Base-by-base conservation (phyloP, 2,329 filamentous ascomycete genomes). In the Penicillium griseofulvum region DNA sequence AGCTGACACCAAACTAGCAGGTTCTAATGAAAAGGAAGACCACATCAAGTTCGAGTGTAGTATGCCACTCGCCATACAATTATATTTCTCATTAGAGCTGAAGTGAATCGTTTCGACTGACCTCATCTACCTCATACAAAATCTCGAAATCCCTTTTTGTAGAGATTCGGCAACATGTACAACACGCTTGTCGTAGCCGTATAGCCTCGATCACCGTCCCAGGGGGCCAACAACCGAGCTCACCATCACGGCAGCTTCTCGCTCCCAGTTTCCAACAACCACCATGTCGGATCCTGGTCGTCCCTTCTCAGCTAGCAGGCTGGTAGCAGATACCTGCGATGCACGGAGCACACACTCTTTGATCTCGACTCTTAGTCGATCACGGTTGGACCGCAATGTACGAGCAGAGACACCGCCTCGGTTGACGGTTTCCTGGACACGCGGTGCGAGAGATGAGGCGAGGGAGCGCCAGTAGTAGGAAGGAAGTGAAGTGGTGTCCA, bases 391-490 rank as follows among this genome's bases (percentile, higher is more conserved):
- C 64, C 84, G 84, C 60, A 99, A 77, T 4, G 90, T 92, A 55
- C 94, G 83, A 5, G 90, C 91, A 28, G 89, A 88, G 0, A 92
- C 88, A 0, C 94, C 93, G 2, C 93, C 92, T 55, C 90, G 84
- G 57, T 83, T 85, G 54, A 96, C 74, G 42, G 97, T 90, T 62
- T 97, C 93, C 71, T 91, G 87, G 0, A 96, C 91, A 22, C 90
- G 83, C 0, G 86, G 79, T 4, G 88, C 84, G 56, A 97, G 80
- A 53, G 85, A 87, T 0, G 88, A 85, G 0, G 94, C 94, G 66
- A 97, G 83, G 9, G 88, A 89, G 50, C 94, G 83, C 91, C 94
- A 99, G 76, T 96, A 99, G 71, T 93, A 96, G 0, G 89, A 93
- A 1, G 91, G 86, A 16, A 99, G 78, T 2, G 90, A 94, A 0